phyloP scores from a whole-genome alignment of 257 asterid species.

The Solanum sitiens region DNA sequence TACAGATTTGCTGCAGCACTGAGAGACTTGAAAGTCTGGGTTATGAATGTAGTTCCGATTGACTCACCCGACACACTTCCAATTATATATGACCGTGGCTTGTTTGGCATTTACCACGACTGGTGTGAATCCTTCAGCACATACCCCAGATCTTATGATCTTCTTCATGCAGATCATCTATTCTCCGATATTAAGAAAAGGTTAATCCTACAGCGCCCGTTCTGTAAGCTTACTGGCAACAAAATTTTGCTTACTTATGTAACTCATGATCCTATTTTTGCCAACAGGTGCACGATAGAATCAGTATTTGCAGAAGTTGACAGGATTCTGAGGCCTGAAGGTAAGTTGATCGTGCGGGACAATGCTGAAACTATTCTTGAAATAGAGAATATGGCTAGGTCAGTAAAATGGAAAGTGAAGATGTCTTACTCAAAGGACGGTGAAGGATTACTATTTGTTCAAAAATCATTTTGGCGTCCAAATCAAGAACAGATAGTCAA shows the following conservation, averaged over 20 bases:
- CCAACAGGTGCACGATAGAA: slow-evolving; percentile 1
- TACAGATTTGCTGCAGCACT: slow-evolving; percentile 13
- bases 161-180: slow-evolving; percentile 12
- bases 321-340: slow-evolving; percentile 13
- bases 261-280: not conserved
- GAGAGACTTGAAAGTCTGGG: slow-evolving; percentile 13
- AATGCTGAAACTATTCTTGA: slow-evolving; percentile 1
- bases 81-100: slow-evolving; percentile 9
- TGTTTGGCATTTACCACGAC: slow-evolving; percentile 11
- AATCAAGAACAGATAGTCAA: not conserved
- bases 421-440: slow-evolving; percentile 7
- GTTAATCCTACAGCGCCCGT: not conserved
- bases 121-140: slow-evolving; percentile 17
- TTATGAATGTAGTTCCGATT: slow-evolving; percentile 8
- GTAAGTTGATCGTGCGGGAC: slow-evolving; percentile 11
- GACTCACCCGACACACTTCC: slow-evolving; percentile 13
- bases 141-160: slow-evolving; percentile 11
- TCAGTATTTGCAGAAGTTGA: slow-evolving; percentile 11
- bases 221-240: not conserved
- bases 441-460: slow-evolving; percentile 12
- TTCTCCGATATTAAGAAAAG: slow-evolving; percentile 6
- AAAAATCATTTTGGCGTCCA: slow-evolving; percentile 11
- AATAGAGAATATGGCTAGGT: slow-evolving; percentile 7
- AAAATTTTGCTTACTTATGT: not conserved
- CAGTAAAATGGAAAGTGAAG: slow-evolving; percentile 1